Evolutionary conservation across 2,329 filamentous ascomycete species (phyloP).

Genomic region (Cladosporium sphaerospermum): DNA sequence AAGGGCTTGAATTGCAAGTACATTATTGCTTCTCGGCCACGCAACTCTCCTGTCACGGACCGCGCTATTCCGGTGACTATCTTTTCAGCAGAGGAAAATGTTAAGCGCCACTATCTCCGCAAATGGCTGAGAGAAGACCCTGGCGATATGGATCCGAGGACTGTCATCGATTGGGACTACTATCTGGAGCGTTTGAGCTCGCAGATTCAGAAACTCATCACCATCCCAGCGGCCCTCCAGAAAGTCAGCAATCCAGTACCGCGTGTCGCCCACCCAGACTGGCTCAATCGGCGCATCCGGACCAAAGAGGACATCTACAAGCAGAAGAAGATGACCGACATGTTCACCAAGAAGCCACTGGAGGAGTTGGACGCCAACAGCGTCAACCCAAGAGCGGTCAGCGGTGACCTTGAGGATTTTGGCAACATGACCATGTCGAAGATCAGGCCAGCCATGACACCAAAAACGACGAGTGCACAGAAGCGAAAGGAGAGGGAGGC

Average conservation of each 20-base stretch:
- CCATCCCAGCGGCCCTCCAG: constrained; percentile 92
- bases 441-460: constrained; percentile 41
- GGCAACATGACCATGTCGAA: constrained; percentile 30
- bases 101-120: constrained; percentile 82
- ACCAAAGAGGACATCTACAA: constrained; percentile 96
- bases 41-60: constrained; percentile 87
- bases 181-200: constrained; percentile 93
- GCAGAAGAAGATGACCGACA: constrained; percentile 95
- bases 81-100: constrained; percentile 83
- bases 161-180: constrained; percentile 92
- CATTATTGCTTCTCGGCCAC: constrained; percentile 85
- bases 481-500: constrained; percentile 45
- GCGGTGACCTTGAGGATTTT: constrained; percentile 50
- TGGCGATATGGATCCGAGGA: constrained; percentile 79
- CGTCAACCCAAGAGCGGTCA: constrained; percentile 48
- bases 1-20: constrained; percentile 99
- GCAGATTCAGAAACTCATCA: constrained; percentile 98
- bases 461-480: constrained; percentile 31
- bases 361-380: constrained; percentile 63
- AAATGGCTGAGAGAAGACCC: constrained; percentile 97
- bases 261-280: constrained; percentile 88
- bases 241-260: constrained; percentile 94
- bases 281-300: constrained; percentile 89
- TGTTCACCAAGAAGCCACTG: constrained; percentile 70
- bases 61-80: constrained; percentile 92